Base-by-base conservation (phyloP, 2,329 filamentous ascomycete species). In the Fusarium virguliforme region DNA sequence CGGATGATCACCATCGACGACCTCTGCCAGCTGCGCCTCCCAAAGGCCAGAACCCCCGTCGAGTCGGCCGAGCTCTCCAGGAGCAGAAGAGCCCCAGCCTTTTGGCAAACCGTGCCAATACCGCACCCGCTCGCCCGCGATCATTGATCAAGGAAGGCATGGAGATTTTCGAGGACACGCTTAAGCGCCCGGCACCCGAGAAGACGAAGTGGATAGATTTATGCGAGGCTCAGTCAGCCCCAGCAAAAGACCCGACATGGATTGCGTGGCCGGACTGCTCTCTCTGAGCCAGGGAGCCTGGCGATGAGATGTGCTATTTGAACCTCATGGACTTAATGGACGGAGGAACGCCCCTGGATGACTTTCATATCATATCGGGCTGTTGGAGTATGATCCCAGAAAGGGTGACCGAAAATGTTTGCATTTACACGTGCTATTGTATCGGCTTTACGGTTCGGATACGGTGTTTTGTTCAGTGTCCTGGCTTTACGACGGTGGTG, bases 211-310 rank as follows among this genome's bases (percentile, higher is more conserved):
- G 46, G 89, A 92, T 68, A 86, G 85, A 4, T 95, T 95, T 80
- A 95, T 96, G 91, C 84, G 86, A 35, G 86, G 86, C 55, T 87
- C 88, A 34, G 85, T 89, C 68, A 89, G 88, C 77, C 90, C 89
- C 8, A 91, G 91, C 77, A 94, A 94, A 81, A 91, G 90, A 78
- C 89, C 90, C 62, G 95, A 98, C 78, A 86, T 97, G 79, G 94
- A 97, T 78, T 97, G 94, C 77, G 91, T 97, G 51, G 94, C 95
- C 60, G 94, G 94, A n/a, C 82, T 98, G 70, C 81, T 98, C 69
- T 95, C 93, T 56, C 85, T 98, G 50, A 97, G 94, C 76, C 93
- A 97, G 82, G 95, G 95, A n/a, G 94, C 94, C 77, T 98, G 95
- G 94, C 88, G 89, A 77, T 92, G 35, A 34, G 71, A 28, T 35